These are phyloP conservation scores for Acephala macrosclerotiorum DNA, from an alignment of 2,329 filamentous ascomycete genomes.

Conservation along the genomic window DNA sequence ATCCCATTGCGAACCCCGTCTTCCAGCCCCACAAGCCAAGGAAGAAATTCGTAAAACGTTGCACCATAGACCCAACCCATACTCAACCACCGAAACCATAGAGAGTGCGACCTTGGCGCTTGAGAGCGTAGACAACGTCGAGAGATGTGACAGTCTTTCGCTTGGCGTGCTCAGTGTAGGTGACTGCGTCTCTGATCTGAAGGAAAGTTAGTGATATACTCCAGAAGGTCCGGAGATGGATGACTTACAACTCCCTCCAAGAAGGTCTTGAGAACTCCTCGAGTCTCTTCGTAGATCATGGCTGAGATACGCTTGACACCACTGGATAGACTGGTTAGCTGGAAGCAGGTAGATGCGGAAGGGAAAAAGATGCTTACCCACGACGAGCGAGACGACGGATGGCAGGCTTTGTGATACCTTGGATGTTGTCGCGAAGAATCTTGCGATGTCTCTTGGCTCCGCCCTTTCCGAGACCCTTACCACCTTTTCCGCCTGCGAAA, in stretches of 20 bases:
- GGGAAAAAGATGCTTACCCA: conserved; percentile 8
- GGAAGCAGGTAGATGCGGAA: no score
- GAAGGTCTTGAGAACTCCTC: conserved; percentile 84
- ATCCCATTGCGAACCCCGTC: conserved; percentile 16
- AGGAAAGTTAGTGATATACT: not conserved
- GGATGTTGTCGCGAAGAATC: conserved; percentile 99
- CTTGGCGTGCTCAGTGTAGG: conserved; percentile 85
- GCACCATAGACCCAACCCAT: conserved; percentile 8
- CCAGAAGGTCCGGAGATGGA: not conserved
- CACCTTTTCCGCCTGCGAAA: conserved; percentile 61
- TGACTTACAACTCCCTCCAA: conserved; percentile 69
- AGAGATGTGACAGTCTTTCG: conserved; percentile 75
- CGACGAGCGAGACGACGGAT: conserved; percentile 98
- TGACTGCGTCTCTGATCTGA: conserved; percentile 71
- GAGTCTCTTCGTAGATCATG: conserved; percentile 85
- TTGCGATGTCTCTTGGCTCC: conserved; percentile 99
- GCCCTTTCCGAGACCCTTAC: conserved; percentile 97
- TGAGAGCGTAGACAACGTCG: conserved; percentile 70
- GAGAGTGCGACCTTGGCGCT: conserved; percentile 71
- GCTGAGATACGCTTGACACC: conserved; percentile 99
- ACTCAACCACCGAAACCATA: conserved; percentile 73
- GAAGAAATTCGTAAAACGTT: conserved; percentile 14
- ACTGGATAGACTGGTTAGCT: conserved; percentile 47
- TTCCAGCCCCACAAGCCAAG: conserved; percentile 9
- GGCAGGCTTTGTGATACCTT: conserved; percentile 98